Percentiles rank a stretch among this genome's conserved stretches.
These are phyloP conservation scores for Pseudocercospora crystallina DNA, from an alignment of 2,329 filamentous ascomycete species.

Conservation along the genomic window DNA sequence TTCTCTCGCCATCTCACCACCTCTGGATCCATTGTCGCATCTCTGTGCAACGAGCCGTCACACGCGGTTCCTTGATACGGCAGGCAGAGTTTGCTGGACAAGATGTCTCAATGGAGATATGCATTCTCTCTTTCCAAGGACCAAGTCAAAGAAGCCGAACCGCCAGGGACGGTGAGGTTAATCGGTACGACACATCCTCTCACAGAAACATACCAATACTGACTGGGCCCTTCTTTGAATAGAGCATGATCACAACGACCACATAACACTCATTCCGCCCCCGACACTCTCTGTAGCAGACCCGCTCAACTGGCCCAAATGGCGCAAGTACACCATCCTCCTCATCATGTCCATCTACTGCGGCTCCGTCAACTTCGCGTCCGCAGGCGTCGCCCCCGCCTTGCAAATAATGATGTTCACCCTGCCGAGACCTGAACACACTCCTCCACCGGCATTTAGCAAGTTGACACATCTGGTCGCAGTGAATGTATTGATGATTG, in stretches of 20 bases:
- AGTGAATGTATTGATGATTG: slow-evolving; percentile 41
- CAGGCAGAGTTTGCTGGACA: slow-evolving; percentile 1
- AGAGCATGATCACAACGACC: slow-evolving; percentile 37
- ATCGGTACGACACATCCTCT: slow-evolving; percentile 33
- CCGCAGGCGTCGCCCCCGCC: slow-evolving; percentile 37
- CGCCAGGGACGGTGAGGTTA: slow-evolving; percentile 41
- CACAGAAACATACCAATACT: not conserved
- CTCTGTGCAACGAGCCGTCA: no score
- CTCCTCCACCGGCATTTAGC: slow-evolving; percentile 34
- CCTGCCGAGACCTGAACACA: slow-evolving; percentile 12
- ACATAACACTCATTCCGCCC: slow-evolving; percentile 39
- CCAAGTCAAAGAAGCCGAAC: slow-evolving; percentile 39
- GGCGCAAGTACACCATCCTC: slow-evolving; percentile 39
- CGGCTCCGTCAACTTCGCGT: slow-evolving; percentile 40
- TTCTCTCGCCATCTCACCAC: no score
- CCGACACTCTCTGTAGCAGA: slow-evolving; percentile 42
- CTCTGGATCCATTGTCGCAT: no score
- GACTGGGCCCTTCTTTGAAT: not conserved
- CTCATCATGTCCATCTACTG: slow-evolving; percentile 40
- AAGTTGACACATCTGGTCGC: slow-evolving; percentile 39
- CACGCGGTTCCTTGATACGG: no score
- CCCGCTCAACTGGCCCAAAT: slow-evolving; percentile 41
- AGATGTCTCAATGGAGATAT: slow-evolving; percentile 37
- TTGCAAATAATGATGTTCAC: slow-evolving; percentile 33
- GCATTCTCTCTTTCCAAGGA: slow-evolving; percentile 42